Base-by-base conservation (phyloP, 2,329 filamentous ascomycete genomes). In the Neofusicoccum cordaticola region DNA sequence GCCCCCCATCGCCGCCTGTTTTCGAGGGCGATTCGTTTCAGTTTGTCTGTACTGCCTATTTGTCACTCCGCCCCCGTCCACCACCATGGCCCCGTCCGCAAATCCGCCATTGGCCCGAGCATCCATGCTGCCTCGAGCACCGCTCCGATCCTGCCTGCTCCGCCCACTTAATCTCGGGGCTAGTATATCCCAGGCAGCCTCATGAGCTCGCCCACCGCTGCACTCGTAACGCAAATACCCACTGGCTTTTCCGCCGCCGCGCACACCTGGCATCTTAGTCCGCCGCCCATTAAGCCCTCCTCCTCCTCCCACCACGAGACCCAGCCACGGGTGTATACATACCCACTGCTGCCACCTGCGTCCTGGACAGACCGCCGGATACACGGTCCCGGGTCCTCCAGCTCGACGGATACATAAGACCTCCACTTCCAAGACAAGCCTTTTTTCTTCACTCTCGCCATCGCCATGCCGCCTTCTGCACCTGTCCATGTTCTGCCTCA, bases 401-500 rank as follows among this genome's bases (percentile, higher is more conserved):
- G 6, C 27, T 7, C 1, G 6, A 7, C 41, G 9, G 22, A 42
- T 31, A 57, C 53, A 57, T 42, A 57, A 44, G 39, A 19, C n/a
- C 51, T 56, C 51, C 9, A 41, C 41, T 22, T 19, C 27, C 53
- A 22, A 45, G 41, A n/a, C 27, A 34, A n/a, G 8, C 27, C 27
- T 31, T 5, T 41, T 57, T 22, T 45, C 53, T 47, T 47, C 53
- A 47, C 53, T 17, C 41, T 15, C 83, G 8, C 94, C 91, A 1
- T 92, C 92, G 70, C 86, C 41, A 92, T 0, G 92, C 91, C 77
- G 93, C 90, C 73, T 87, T 89, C 68, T 88, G 77, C 5, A 95
- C 79, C 69, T 94, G 80, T 0, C 87, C 90, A 57, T 78, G 81
- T 31, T 81, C 13, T 50, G 45, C 56, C 41, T 22, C 31, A 35